Evolutionary conservation across 768 basidiomycete species (phyloP).

Genomic region (Leucogyrophana mollusca): DNA sequence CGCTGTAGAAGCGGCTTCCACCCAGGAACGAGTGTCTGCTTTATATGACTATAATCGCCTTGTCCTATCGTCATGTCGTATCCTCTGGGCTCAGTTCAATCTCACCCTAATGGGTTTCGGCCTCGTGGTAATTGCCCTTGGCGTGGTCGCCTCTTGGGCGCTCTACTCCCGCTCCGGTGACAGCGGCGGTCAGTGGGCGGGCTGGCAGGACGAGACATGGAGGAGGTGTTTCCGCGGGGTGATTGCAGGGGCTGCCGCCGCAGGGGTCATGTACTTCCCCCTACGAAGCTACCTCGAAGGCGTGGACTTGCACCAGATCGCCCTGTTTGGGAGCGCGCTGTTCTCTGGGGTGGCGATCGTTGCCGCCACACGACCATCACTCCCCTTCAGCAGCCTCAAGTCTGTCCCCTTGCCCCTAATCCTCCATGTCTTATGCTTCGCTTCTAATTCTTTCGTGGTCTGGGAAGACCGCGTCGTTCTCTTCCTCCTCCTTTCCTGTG

Average conservation of each 20-base stretch:
- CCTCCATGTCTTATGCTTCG: slow-evolving; percentile 74
- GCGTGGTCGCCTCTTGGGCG: slow-evolving; percentile 53
- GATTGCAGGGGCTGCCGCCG: slow-evolving; percentile 33
- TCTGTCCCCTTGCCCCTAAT: slow-evolving; percentile 48
- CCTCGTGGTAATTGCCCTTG: slow-evolving; percentile 55
- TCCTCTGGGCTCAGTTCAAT: slow-evolving; percentile 96
- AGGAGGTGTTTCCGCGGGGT: slow-evolving; percentile 31
- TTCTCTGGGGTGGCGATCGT: slow-evolving; percentile 46
- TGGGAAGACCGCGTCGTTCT: slow-evolving; percentile 90
- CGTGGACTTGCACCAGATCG: slow-evolving; percentile 48
- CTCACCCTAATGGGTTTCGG: slow-evolving; percentile 74
- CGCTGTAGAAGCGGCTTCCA: slow-evolving; percentile 27
- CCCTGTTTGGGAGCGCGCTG: slow-evolving; percentile 48
- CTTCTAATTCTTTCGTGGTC: slow-evolving; percentile 95
- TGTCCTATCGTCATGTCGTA: slow-evolving; percentile 60
- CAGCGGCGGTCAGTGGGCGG: slow-evolving; percentile 37
- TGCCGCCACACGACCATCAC: slow-evolving; percentile 36
- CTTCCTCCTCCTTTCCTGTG: slow-evolving; percentile 68
- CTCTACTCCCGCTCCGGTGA: slow-evolving; percentile 50
- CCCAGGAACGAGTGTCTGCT: slow-evolving; percentile 10
- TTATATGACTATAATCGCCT: slow-evolving; percentile 30
- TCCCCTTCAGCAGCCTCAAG: slow-evolving; percentile 25
- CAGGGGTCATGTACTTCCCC: slow-evolving; percentile 33
- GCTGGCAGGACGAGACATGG: slow-evolving; percentile 37
- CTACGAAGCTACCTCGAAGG: slow-evolving; percentile 39